Evolutionary conservation across 2,329 filamentous ascomycete genomes (phyloP), one percentile per base, ranked within the genome.

Genomic region (Cordyceps tenuipes): DNA sequence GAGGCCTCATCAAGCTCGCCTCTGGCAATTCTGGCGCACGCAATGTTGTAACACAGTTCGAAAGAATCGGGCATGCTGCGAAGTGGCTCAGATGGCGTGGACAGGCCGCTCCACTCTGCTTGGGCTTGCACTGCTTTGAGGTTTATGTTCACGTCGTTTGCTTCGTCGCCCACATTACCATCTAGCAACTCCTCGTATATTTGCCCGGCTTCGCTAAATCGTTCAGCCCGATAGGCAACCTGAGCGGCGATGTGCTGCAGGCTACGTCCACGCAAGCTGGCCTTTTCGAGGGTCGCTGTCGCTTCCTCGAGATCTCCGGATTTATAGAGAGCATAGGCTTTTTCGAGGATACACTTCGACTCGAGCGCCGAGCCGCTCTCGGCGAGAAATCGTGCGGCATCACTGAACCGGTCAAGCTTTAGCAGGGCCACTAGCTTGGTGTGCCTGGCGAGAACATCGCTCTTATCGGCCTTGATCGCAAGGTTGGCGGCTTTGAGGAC

Each of bases 311-410:
- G 80, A 64, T 85, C 79, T 26, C 89, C 88, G 0, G 83, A 82
- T 76, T 92, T 94, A 76, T 94, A 95, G 21, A 92, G 79, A n/a
- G 88, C 87, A 75, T 95, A 95, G 2, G 88, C 83, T 70, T 86
- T 86, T 72, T 92, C 90, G 48, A 92, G 78, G 17, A 75, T 68
- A 65, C 86, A 89, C 61, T 75, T 74, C 44, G 81, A 76, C 69
- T 86, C 82, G 61, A 92, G 74, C 64, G 75, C 77, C 61, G 82
- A 77, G 53, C 85, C 84, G 19, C 79, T 84, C 41, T 85, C 82
- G 62, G 85, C 82, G 62, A 93, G 81, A 59, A 84, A 81, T 62
- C 84, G 83, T 52, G 91, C 76, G 50, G 88, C 89, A 71, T 94
- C 90, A 61, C 89, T 83, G 72, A 88, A 94, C 61, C 89, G 87